phyloP scores from a whole-genome alignment of 2,329 filamentous ascomycete genomes.

The Onygenales sp. region DNA sequence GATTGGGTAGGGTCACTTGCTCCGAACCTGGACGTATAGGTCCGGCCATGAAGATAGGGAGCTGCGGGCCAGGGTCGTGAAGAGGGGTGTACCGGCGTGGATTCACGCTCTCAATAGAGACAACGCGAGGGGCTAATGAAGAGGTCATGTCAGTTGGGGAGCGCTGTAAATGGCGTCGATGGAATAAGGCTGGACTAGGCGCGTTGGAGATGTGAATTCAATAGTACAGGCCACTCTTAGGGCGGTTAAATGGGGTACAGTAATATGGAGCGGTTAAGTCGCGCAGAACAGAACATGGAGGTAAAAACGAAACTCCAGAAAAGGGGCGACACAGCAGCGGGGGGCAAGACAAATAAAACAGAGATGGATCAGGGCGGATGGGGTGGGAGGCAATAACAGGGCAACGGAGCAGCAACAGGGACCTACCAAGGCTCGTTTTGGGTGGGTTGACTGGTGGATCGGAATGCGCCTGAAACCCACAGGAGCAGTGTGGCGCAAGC shows the following conservation, averaged over 20 bases:
- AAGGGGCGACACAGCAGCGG: no score
- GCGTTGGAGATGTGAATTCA: constrained; percentile 3
- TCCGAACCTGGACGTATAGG: constrained; percentile 34
- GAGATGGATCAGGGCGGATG: neutral
- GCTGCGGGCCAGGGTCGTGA: constrained; percentile 22
- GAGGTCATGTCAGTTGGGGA: constrained; percentile 26
- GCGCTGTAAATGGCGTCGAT: neutral
- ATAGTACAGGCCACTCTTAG: no score
- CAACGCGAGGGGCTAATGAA: constrained; percentile 19
- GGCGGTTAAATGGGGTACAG: no score
- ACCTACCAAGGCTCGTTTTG: constrained; percentile 21
- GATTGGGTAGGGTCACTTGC: constrained; percentile 28
- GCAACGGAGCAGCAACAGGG: constrained; percentile 8
- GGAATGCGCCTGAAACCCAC: constrained; percentile 23
- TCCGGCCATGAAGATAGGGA: constrained; percentile 30
- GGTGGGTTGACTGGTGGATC: constrained; percentile 14
- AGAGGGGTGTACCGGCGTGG: constrained; percentile 18
- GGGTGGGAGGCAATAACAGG: constrained; percentile 12
- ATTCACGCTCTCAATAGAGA: neutral
- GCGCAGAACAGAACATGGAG: no score
- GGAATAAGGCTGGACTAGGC: constrained; percentile 4
- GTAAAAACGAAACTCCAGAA: no score
- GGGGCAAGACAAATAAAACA: no score
- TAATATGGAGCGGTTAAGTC: no score
- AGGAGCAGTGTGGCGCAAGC: constrained; percentile 35